phyloP scores from a whole-genome alignment of 208 protist species.

The Kentomonas sorsogonicus region DNA sequence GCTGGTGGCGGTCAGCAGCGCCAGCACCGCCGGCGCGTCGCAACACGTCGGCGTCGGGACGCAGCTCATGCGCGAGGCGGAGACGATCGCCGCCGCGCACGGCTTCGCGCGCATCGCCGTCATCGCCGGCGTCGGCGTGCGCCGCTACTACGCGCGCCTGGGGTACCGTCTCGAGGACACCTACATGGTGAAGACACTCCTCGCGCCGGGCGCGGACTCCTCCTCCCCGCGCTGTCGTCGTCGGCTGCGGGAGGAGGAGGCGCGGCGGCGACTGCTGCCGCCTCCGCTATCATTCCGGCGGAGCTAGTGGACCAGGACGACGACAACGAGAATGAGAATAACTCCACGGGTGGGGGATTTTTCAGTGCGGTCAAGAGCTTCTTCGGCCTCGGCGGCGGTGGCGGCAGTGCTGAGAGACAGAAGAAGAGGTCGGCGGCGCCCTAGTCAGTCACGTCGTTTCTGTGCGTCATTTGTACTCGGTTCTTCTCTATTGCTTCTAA shows the following conservation, averaged over 20 bases:
- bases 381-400: constrained; percentile 40
- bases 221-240: not conserved
- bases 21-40: constrained; percentile 88
- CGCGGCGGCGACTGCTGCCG: not conserved
- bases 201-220: constrained; percentile 19
- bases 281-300: constrained; percentile 80
- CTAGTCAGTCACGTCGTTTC: too few relatives aligned
- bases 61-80: constrained; percentile 97
- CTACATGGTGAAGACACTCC: constrained; percentile 83
- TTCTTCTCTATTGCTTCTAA: too few relatives aligned
- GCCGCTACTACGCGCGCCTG: constrained; percentile 98
- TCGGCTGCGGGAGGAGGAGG: not conserved
- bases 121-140: constrained; percentile 97
- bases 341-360: constrained; percentile 22
- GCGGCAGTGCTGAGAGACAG: too few relatives aligned
- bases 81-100: constrained; percentile 91
- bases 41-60: constrained; percentile 98
- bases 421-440: too few relatives aligned
- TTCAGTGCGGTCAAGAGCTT: constrained; percentile 55
- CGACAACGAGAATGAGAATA: constrained; percentile 61
- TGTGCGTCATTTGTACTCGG: too few relatives aligned
- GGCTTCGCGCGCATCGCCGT: constrained; percentile 92
- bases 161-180: constrained; percentile 92
- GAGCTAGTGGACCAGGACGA: constrained; percentile 70
- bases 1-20: constrained; percentile 60